Evolutionary conservation across 164 flowering plant genomes (phyloP).

Genomic region (Magnolia kwangsiensis): DNA sequence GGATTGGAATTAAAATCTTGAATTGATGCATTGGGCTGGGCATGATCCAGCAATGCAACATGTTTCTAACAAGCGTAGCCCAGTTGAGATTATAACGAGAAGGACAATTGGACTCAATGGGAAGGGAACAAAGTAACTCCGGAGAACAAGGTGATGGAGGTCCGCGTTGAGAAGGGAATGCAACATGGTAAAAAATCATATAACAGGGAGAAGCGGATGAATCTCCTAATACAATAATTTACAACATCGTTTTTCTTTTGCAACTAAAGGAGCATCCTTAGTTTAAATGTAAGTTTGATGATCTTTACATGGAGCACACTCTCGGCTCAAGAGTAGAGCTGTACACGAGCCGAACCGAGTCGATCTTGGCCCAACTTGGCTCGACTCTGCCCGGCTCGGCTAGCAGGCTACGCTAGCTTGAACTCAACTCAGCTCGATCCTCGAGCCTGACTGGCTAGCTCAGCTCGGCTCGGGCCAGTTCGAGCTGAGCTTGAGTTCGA

Average conservation of each 20-base stretch:
- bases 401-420: too few relatives aligned
- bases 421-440: too few relatives aligned
- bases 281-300: conserved; percentile 47
- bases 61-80: neutral
- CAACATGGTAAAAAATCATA: conserved; percentile 52
- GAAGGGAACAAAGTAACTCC: conserved; percentile 28
- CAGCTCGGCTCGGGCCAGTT: too few relatives aligned
- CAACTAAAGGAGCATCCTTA: conserved; percentile 49
- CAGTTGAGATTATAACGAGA: conserved; percentile 23
- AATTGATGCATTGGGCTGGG: conserved; percentile 70
- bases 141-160: conserved; percentile 70
- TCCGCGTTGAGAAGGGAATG: conserved; percentile 73
- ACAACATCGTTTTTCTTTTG: conserved; percentile 50
- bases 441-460: too few relatives aligned
- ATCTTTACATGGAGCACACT: conserved; percentile 44
- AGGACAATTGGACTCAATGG: neutral
- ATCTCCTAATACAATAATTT: conserved; percentile 54
- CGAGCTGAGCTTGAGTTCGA: too few relatives aligned
- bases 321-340: too few relatives aligned
- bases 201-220: conserved; percentile 66
- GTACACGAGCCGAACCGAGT: too few relatives aligned
- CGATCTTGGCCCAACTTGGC: too few relatives aligned
- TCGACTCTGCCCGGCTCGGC: too few relatives aligned
- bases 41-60: conserved; percentile 33
- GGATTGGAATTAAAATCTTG: conserved; percentile 78